Percentiles rank a stretch among this genome's conserved stretches.
Conservation (phyloP, 495 filamentous ascomycete species). For the Annulohypoxylon nitens region DNA sequence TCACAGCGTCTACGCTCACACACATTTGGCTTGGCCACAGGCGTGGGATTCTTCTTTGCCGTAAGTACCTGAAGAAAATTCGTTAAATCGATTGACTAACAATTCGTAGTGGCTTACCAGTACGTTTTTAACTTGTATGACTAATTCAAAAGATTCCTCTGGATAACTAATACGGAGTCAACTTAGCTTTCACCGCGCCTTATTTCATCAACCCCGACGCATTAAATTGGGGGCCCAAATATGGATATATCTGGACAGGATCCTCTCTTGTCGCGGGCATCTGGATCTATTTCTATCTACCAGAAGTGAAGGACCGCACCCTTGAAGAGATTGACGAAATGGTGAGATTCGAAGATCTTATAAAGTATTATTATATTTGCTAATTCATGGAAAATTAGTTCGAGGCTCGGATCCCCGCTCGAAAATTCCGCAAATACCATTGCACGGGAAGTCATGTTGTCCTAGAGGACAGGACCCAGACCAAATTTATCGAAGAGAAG, state of each 20-base stretch:
- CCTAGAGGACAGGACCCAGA: conserved; percentile 40
- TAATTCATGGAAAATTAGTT: conserved; percentile 50
- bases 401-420: conserved; percentile 60
- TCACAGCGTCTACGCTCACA: conserved; percentile 67
- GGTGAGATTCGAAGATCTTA: conserved; percentile 40
- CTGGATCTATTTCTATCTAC: conserved; percentile 66
- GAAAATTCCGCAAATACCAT: conserved; percentile 63
- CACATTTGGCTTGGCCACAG: conserved; percentile 68
- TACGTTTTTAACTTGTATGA: conserved; percentile 13
- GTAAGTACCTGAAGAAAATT: conserved; percentile 19
- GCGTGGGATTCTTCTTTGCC: conserved; percentile 65
- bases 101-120: conserved; percentile 63
- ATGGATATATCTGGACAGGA: conserved; percentile 68
- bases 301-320: conserved; percentile 66
- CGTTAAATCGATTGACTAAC: conserved; percentile 6
- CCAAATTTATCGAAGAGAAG: conserved; percentile 36
- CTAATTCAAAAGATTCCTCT: not conserved
- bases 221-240: conserved; percentile 69
- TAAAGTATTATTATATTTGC: not conserved
- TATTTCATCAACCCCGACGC: conserved; percentile 72
- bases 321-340: conserved; percentile 70
- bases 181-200: conserved; percentile 66
- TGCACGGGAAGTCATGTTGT: conserved; percentile 50
- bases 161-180: not conserved
- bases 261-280: conserved; percentile 55